Conservation (phyloP, 192 early-diverging fungal genomes). For the Phycomyces nitens region DNA sequence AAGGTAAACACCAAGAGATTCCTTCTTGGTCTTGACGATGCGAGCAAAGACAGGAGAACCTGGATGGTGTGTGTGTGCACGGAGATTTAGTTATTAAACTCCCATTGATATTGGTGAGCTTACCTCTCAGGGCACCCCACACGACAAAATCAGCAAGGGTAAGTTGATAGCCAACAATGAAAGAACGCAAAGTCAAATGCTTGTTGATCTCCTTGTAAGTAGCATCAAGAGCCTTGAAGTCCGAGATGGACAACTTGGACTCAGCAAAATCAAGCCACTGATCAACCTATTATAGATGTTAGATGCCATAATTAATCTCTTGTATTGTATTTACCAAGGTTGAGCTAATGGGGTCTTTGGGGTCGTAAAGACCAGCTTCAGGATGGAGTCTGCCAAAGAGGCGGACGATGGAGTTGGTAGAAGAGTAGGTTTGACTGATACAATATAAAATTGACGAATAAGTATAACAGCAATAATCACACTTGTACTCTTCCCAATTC, state of each 20-base stretch:
- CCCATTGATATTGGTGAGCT: not conserved
- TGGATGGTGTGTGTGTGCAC: conserved; percentile 12
- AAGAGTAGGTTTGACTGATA: conserved; percentile 25
- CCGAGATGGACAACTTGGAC: conserved; percentile 52
- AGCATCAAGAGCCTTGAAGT: conserved; percentile 69
- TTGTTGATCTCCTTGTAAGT: conserved; percentile 74
- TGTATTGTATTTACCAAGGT: conserved; percentile 31
- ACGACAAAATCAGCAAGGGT: conserved; percentile 79
- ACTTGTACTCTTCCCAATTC: not conserved
- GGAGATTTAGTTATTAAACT: conserved; percentile 1
- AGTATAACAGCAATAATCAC: not conserved
- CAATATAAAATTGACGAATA: not conserved
- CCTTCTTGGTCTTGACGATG: conserved; percentile 72
- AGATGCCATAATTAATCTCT: too few relatives aligned
- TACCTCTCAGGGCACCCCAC: conserved; percentile 84
- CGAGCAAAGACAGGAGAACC: conserved; percentile 76
- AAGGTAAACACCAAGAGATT: conserved; percentile 64
- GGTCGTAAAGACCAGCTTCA: conserved; percentile 23
- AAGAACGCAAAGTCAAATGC: conserved; percentile 80
- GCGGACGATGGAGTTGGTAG: conserved; percentile 28
- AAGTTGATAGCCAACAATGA: conserved; percentile 70
- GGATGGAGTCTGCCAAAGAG: conserved; percentile 27
- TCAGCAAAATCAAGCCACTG: conserved; percentile 74
- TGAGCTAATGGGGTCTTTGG: conserved; percentile 40
- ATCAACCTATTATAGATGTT: conserved; percentile 42